These are phyloP conservation scores for Tylopilus vinaceipallidus DNA, from an alignment of 768 basidiomycete genomes.

Conservation along the genomic window DNA sequence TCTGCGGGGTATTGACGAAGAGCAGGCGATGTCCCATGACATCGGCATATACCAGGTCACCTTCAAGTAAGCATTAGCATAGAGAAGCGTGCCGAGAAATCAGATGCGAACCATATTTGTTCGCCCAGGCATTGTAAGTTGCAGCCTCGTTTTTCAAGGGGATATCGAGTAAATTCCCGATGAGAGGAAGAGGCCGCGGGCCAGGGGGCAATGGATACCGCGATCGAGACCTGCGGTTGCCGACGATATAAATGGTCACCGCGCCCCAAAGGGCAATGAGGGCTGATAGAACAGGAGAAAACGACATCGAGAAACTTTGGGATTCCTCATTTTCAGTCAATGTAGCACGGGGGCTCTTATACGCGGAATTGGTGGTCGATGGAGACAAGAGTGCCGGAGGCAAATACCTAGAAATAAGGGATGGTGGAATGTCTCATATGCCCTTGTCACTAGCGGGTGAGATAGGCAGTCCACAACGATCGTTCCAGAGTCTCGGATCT, in stretches of 20 bases:
- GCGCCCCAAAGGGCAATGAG: constrained; percentile 24
- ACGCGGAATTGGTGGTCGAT: constrained; percentile 9
- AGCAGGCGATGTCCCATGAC: constrained; percentile 49
- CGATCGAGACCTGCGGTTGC: constrained; percentile 10
- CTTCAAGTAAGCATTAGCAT: constrained; percentile 19
- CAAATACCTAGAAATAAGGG: not conserved
- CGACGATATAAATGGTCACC: constrained; percentile 17
- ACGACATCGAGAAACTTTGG: constrained; percentile 12
- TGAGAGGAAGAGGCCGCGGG: constrained; percentile 48
- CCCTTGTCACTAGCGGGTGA: constrained; percentile 9
- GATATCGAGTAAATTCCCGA: constrained; percentile 53
- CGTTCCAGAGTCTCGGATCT: not conserved
- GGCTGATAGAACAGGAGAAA: constrained; percentile 11
- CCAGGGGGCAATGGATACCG: constrained; percentile 50
- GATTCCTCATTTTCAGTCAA: constrained; percentile 2
- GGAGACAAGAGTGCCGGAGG: constrained; percentile 9
- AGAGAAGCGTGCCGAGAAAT: not conserved
- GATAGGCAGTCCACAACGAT: not conserved
- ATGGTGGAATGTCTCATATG: constrained; percentile 15
- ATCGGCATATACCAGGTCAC: constrained; percentile 53
- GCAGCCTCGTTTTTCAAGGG: constrained; percentile 37
- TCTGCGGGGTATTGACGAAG: constrained; percentile 46
- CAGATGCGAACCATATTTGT: constrained; percentile 32
- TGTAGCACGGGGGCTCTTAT: constrained; percentile 13
- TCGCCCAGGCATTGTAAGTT: constrained; percentile 43